Conservation (phyloP, 108 stramenopile genomes). For the Aureococcus anophagefferens region DNA sequence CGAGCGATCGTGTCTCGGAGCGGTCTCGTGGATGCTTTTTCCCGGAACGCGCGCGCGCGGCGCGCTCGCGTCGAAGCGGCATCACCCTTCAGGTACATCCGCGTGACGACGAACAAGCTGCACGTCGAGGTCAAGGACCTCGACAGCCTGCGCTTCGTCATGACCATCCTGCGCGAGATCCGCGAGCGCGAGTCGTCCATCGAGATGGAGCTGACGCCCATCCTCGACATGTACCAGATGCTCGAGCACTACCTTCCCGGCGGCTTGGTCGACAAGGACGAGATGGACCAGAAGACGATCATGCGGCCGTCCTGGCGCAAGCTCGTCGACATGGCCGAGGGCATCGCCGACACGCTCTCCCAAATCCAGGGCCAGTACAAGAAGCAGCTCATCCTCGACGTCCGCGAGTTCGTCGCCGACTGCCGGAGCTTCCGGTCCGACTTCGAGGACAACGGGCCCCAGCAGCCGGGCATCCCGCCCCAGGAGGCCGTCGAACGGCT, state of each 20-base stretch:
- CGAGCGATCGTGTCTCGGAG: too few species aligned
- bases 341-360: conserved; percentile 34
- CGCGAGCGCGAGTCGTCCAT: conserved; percentile 48
- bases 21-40: too few species aligned
- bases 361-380: conserved; percentile 45
- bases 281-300: conserved; percentile 44
- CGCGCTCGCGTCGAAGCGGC: too few species aligned
- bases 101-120: conserved; percentile 28
- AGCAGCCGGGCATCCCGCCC: conserved; percentile 31
- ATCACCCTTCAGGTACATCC: too few species aligned
- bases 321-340: conserved; percentile 43
- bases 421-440: conserved; percentile 22
- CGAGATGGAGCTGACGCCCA: conserved; percentile 48
- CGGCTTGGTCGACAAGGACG: conserved; percentile 39
- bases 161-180: conserved; percentile 49
- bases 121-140: conserved; percentile 40
- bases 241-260: conserved; percentile 48
- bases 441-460: conserved; percentile 36
- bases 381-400: conserved; percentile 39
- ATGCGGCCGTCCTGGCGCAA: conserved; percentile 40
- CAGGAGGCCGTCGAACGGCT: conserved; percentile 47
- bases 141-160: conserved; percentile 43
- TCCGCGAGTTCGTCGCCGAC: conserved; percentile 37
- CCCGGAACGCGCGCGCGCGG: too few species aligned
- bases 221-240: conserved; percentile 54